phyloP scores from a whole-genome alignment of 1,139 yeast species.

The Taphrina communis region DNA sequence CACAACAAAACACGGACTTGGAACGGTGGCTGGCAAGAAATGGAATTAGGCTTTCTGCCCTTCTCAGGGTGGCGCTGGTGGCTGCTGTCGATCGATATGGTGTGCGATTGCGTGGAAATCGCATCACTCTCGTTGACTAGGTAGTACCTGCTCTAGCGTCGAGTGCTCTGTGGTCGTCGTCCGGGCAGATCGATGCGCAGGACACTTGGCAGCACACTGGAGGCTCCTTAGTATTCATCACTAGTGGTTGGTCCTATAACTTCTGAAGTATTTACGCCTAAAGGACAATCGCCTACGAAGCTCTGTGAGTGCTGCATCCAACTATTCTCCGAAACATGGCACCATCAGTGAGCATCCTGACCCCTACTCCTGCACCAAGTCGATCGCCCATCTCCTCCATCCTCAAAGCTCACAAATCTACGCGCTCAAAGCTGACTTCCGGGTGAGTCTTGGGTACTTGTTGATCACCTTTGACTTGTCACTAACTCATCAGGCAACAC shows the following conservation, averaged over 20 bases:
- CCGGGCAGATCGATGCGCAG: too few relatives aligned
- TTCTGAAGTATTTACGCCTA: too few relatives aligned
- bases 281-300: too few relatives aligned
- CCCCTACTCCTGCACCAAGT: constrained; percentile 1
- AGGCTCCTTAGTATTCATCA: too few relatives aligned
- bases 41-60: not conserved
- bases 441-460: constrained; percentile 12
- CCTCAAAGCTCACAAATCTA: constrained; percentile 10
- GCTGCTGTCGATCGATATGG: constrained; percentile 16
- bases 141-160: too few relatives aligned
- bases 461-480: not conserved
- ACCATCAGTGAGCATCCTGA: constrained; percentile 20
- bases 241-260: too few relatives aligned
- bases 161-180: too few relatives aligned
- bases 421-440: constrained; percentile 11
- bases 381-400: constrained; percentile 22
- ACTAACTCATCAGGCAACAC: constrained; percentile 12
- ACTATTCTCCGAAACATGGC: constrained; percentile 2
- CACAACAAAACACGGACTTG: not conserved
- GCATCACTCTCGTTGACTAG: not conserved
- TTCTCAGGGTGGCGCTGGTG: not conserved
- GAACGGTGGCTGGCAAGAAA: not conserved
- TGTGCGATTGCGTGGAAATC: constrained; percentile 11
- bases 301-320: too few relatives aligned
- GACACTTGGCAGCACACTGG: too few relatives aligned